These are phyloP conservation scores for Trametes hirsuta DNA, from an alignment of 1,284 basidiomycete genomes.

Conservation along the genomic window DNA sequence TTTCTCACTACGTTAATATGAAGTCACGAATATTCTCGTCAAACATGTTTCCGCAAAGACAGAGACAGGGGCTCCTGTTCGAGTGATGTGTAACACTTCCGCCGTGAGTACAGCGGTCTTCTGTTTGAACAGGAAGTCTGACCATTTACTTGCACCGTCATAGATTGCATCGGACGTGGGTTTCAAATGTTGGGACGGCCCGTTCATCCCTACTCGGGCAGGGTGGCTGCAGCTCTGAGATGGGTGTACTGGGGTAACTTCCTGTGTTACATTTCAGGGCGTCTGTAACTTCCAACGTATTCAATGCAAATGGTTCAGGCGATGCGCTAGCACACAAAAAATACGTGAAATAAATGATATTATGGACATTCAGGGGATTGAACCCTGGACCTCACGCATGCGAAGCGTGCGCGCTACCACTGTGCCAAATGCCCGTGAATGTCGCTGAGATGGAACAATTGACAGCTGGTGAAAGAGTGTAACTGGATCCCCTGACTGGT, in stretches of 20 bases:
- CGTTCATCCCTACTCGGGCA: constrained; percentile 39
- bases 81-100: constrained; percentile 58
- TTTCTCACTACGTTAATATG: not conserved
- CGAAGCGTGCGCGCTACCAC: constrained; percentile 17
- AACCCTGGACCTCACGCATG: constrained; percentile 16
- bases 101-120: constrained; percentile 40
- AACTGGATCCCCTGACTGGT: too few species aligned
- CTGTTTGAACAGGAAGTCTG: not conserved
- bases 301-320: not conserved
- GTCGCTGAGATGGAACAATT: too few species aligned
- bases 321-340: too few species aligned
- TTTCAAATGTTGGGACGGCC: constrained; percentile 57
- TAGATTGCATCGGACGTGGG: constrained; percentile 55
- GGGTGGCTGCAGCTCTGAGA: not conserved
- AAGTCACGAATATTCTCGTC: constrained; percentile 52
- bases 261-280: not conserved
- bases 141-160: not conserved
- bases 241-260: not conserved
- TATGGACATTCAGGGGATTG: constrained; percentile 9
- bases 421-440: constrained; percentile 11
- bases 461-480: too few species aligned
- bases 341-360: too few species aligned
- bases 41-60: constrained; percentile 51
- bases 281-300: not conserved
- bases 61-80: constrained; percentile 43